Conservation (phyloP, 257 asterid genomes). For the Jasminum sambac region DNA sequence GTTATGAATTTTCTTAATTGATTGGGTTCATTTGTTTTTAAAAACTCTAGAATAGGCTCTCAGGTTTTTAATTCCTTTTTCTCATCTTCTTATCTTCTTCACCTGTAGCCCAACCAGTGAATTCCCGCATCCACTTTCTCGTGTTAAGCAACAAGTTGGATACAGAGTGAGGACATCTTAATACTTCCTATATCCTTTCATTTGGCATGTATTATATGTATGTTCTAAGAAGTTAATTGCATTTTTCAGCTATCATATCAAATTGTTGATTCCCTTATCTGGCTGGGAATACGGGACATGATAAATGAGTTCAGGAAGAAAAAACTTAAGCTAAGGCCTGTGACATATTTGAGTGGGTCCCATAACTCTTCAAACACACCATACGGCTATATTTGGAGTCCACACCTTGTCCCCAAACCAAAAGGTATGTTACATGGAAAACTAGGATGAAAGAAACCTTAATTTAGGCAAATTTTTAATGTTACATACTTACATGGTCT, state of each 20-base stretch:
- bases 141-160: constrained; percentile 78
- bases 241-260: constrained; percentile 77
- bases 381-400: constrained; percentile 92
- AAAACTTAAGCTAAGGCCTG: constrained; percentile 65
- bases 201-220: constrained; percentile 2
- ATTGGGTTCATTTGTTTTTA: neutral
- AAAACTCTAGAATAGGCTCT: neutral
- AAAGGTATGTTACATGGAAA: constrained; percentile 45
- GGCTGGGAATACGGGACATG: constrained; percentile 94
- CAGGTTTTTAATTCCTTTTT: neutral
- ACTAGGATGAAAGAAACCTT: neutral
- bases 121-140: constrained; percentile 96
- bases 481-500: no score
- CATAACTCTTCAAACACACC: constrained; percentile 55
- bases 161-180: constrained; percentile 59
- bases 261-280: constrained; percentile 76
- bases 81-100: constrained; percentile 3
- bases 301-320: constrained; percentile 87
- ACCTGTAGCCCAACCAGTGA: constrained; percentile 77
- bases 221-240: constrained; percentile 20
- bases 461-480: neutral
- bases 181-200: constrained; percentile 21
- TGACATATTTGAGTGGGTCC: constrained; percentile 77
- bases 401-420: constrained; percentile 93
- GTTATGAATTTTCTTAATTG: neutral